Evolutionary conservation across 148 eudicot species (phyloP).

Genomic region (Chenopodium suecicum): DNA sequence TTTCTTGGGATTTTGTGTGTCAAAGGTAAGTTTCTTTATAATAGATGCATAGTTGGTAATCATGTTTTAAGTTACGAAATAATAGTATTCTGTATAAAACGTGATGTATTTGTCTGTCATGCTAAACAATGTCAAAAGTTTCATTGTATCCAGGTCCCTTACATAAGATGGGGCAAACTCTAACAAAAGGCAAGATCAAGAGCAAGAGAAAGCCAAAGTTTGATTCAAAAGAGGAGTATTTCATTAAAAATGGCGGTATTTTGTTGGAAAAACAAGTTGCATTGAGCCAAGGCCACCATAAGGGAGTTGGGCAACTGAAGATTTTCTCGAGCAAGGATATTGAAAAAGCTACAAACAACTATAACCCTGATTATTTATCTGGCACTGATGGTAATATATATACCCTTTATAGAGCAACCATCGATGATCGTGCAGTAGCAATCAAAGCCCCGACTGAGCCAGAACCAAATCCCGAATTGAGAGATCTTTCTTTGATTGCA

Average conservation of each 20-base stretch:
- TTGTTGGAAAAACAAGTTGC: conserved; percentile 26
- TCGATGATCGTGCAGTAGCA: conserved; percentile 26
- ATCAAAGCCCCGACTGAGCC: conserved; percentile 7
- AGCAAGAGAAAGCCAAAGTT: conserved; percentile 2
- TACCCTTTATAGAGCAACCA: conserved; percentile 23
- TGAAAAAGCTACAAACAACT: conserved; percentile 27
- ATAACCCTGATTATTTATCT: conserved; percentile 14
- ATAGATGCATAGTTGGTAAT: too few relatives aligned
- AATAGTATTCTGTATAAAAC: too few relatives aligned
- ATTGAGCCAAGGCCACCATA: conserved; percentile 17
- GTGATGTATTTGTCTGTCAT: too few relatives aligned
- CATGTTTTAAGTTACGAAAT: too few relatives aligned
- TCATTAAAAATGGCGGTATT: conserved; percentile 22
- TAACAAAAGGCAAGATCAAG: background rate
- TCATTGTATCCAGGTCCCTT: too few relatives aligned
- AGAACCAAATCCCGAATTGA: background rate
- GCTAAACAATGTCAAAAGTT: too few relatives aligned
- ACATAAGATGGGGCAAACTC: conserved; percentile 15
- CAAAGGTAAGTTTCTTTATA: too few relatives aligned
- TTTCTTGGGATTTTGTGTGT: too few relatives aligned
- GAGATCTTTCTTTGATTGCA: conserved; percentile 23
- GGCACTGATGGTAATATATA: conserved; percentile 2
- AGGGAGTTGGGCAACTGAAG: conserved; percentile 18
- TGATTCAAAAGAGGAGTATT: conserved; percentile 19
- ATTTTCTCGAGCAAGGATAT: conserved; percentile 17